A percentile compares a stretch with the other conserved stretches of the same genome.
phyloP scores from a whole-genome alignment of 1,139 yeast genomes.

The Pneumocystis oryctolagi region DNA sequence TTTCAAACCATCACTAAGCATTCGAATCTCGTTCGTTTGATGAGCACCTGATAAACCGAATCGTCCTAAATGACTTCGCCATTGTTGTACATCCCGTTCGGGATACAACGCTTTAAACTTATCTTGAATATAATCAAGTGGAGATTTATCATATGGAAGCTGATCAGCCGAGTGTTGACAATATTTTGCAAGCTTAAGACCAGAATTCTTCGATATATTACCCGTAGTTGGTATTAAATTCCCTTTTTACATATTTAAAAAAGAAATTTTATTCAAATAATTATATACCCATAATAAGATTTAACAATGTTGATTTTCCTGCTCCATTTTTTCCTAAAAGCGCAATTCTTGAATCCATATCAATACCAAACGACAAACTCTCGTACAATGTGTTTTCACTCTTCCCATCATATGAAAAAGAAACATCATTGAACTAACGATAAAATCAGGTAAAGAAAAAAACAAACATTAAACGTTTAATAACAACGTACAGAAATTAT shows the following conservation, averaged over 20 bases:
- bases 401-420: constrained; percentile 82
- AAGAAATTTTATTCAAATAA: constrained; percentile 43
- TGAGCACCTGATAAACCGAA: constrained; percentile 98
- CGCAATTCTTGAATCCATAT: constrained; percentile 98
- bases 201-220: constrained; percentile 93
- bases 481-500: constrained; percentile 44
- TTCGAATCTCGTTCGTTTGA: constrained; percentile 97
- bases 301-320: constrained; percentile 73
- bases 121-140: constrained; percentile 92
- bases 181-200: constrained; percentile 94
- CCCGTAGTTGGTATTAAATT: constrained; percentile 37
- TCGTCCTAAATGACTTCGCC: constrained; percentile 98
- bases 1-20: constrained; percentile 97
- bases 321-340: constrained; percentile 99
- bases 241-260: background rate
- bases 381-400: constrained; percentile 79
- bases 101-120: constrained; percentile 41
- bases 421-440: constrained; percentile 18
- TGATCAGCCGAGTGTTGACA: constrained; percentile 99
- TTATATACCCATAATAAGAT: constrained; percentile 83
- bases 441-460: constrained; percentile 30
- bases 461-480: constrained; percentile 51
- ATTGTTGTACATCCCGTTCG: constrained; percentile 84
- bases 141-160: constrained; percentile 84
- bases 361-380: constrained; percentile 89